Evolutionary conservation across 2,329 filamentous ascomycete genomes (phyloP).

Genomic region (Calonectria naviculata): DNA sequence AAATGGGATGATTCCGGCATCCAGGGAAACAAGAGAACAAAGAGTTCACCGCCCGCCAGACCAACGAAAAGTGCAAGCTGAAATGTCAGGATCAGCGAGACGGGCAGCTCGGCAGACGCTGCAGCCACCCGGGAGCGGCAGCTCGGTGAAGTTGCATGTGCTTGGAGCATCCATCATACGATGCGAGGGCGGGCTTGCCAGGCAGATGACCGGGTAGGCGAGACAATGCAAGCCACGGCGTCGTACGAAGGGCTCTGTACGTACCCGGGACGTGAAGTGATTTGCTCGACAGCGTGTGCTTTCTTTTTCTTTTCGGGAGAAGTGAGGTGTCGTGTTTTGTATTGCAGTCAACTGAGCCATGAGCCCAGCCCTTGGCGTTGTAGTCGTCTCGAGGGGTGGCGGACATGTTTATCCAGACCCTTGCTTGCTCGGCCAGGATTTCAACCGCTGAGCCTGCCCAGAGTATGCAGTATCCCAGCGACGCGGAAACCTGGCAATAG

Average conservation of each 20-base stretch:
- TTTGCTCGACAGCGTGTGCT: conserved; percentile 9
- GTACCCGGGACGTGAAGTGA: conserved; percentile 19
- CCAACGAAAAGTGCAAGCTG: conserved; percentile 18
- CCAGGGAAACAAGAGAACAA: conserved; percentile 3
- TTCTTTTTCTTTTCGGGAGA: conserved; percentile 6
- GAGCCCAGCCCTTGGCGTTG: not conserved
- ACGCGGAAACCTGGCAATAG: not conserved
- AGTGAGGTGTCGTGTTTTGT: conserved; percentile 7
- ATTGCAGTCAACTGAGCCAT: not conserved
- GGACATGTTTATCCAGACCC: not conserved
- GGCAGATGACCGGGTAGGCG: conserved; percentile 35
- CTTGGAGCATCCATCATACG: conserved; percentile 35
- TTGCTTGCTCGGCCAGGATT: conserved; percentile 7
- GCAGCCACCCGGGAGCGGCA: conserved; percentile 18
- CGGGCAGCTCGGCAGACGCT: conserved; percentile 15
- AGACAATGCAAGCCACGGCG: conserved; percentile 40
- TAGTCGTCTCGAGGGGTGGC: not conserved
- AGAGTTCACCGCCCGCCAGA: conserved; percentile 36
- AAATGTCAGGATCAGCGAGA: not conserved
- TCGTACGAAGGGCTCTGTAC: conserved; percentile 35
- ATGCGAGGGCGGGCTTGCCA: conserved; percentile 19
- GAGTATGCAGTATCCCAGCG: not conserved
- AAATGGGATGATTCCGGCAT: conserved; percentile 34
- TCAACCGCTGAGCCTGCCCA: not conserved
- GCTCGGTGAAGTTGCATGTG: conserved; percentile 21